Base-by-base conservation (phyloP, 2,329 filamentous ascomycete genomes). In the Capronia americana region DNA sequence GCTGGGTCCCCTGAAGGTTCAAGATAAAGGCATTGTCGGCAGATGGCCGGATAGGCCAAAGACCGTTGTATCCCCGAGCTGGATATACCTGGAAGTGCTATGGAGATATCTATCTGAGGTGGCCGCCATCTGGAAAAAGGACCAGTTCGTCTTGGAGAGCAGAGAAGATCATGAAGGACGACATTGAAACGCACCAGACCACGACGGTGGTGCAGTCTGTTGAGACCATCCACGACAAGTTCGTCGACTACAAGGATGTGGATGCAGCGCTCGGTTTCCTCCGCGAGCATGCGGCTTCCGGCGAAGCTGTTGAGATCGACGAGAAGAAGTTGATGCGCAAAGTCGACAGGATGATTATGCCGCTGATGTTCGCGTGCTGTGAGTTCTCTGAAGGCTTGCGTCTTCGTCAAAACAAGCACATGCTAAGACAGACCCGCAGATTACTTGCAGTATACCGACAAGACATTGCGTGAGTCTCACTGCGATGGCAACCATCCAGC, bases 401-500 rank as follows among this genome's bases (percentile, higher is more conserved):
- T 44, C 38, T 17, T 41, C 17, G 38, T 41, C 38, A 44, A 44
- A 7, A n/a, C 17, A 17, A 1, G 38, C 34, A 17, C 14, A 17
- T 41, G 34, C 34, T 41, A 41, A 41, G 12, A 44, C 17, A 44
- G 5, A 44, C 8, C 17, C 6, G 6, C 38, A 44, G 38, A 88
- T 71, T 68, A 59, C 53, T 41, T 69, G 50, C 68, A 88, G 67
- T 88, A 84, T 69, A 78, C 87, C 1, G 87, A 89, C 76, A 88
- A 89, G 74, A 84, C 84, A 0, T 66, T 77, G 51, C 75, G 74
- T 75, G 66, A 83, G 82, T 0, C 44, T 77, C 85, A 68, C 80
- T 85, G 79, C 83, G 0, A 73, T 86, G 4, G 78, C 77, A 71
- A 78, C 5, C 83, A 83, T 26, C 79, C 6, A 34, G 26, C 38